These are phyloP conservation scores for Aphanoascus verrucosus DNA, from an alignment of 2,329 filamentous ascomycete genomes.

Conservation along the genomic window DNA sequence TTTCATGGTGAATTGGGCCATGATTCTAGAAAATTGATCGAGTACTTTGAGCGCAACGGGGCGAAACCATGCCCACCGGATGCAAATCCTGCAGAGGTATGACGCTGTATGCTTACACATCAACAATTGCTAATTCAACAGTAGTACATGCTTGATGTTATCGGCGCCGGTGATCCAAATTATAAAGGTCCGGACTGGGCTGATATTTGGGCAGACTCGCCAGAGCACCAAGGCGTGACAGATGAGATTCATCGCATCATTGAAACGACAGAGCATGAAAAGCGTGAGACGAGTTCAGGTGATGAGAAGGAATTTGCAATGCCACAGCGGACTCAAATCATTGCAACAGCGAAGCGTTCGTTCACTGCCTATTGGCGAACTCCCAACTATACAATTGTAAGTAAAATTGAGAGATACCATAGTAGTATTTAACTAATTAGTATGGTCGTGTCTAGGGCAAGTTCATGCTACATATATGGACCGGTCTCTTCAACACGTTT, in stretches of 20 bases:
- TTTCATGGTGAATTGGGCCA: conserved; percentile 79
- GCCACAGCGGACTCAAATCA: conserved; percentile 45
- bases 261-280: conserved; percentile 33
- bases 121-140: conserved; percentile 17
- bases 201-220: conserved; percentile 48
- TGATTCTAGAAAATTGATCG: conserved; percentile 60
- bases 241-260: conserved; percentile 47
- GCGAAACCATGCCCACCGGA: conserved; percentile 48
- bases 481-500: conserved; percentile 58
- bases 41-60: conserved; percentile 57
- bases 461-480: conserved; percentile 51
- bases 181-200: conserved; percentile 53
- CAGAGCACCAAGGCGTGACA: conserved; percentile 38
- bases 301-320: conserved; percentile 55
- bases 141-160: conserved; percentile 70
- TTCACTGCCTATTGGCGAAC: conserved; percentile 56
- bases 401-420: conserved; percentile 5
- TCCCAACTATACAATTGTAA: conserved; percentile 46
- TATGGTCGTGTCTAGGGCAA: conserved; percentile 40
- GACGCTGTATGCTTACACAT: conserved; percentile 17
- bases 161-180: conserved; percentile 54
- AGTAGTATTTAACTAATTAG: not conserved
- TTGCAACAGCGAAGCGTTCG: conserved; percentile 45
- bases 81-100: conserved; percentile 59
- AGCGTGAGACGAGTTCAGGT: conserved; percentile 29